These are phyloP conservation scores for Phaffomyces thermotolerans DNA, from an alignment of 805 yeast genomes.

Conservation along the genomic window DNA sequence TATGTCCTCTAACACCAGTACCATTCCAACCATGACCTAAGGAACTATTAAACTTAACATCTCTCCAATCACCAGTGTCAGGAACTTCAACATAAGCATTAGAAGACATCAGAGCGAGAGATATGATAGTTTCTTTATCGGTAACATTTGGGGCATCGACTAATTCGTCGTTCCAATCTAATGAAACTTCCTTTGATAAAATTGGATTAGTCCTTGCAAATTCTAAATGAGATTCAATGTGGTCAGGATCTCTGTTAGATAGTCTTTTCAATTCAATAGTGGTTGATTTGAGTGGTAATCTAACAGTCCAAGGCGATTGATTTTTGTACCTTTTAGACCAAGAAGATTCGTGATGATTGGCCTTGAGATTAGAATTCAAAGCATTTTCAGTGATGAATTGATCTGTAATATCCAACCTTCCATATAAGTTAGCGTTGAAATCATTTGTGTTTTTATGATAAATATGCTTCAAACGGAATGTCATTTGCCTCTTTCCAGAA, in stretches of 20 bases:
- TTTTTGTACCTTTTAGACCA: slow-evolving; percentile 17
- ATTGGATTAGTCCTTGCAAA: slow-evolving; percentile 37
- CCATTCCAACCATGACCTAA: slow-evolving; percentile 79
- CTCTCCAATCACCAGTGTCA: slow-evolving; percentile 78
- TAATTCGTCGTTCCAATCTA: slow-evolving; percentile 62
- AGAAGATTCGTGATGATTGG: slow-evolving; percentile 9
- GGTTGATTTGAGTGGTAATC: slow-evolving; percentile 24
- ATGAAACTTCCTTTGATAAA: slow-evolving; percentile 29
- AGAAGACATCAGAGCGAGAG: slow-evolving; percentile 79
- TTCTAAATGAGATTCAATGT: slow-evolving; percentile 57
- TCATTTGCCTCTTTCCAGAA: neutral
- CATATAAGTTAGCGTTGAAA: slow-evolving; percentile 32
- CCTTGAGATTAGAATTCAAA: slow-evolving; percentile 2
- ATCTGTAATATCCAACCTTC: slow-evolving; percentile 44
- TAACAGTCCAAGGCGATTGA: slow-evolving; percentile 35
- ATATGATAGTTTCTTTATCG: slow-evolving; percentile 65
- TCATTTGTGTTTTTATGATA: slow-evolving; percentile 52
- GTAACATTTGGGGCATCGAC: slow-evolving; percentile 64
- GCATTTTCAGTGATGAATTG: slow-evolving; percentile 24
- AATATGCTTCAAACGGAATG: slow-evolving; percentile 44
- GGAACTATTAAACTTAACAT: slow-evolving; percentile 57
- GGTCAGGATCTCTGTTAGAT: slow-evolving; percentile 46
- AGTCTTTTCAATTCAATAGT: slow-evolving; percentile 30
- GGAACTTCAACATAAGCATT: slow-evolving; percentile 86
- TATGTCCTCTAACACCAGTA: slow-evolving; percentile 84